Evolutionary conservation across 345 rosid genomes (phyloP).

Genomic region (Eucalyptus sp.): DNA sequence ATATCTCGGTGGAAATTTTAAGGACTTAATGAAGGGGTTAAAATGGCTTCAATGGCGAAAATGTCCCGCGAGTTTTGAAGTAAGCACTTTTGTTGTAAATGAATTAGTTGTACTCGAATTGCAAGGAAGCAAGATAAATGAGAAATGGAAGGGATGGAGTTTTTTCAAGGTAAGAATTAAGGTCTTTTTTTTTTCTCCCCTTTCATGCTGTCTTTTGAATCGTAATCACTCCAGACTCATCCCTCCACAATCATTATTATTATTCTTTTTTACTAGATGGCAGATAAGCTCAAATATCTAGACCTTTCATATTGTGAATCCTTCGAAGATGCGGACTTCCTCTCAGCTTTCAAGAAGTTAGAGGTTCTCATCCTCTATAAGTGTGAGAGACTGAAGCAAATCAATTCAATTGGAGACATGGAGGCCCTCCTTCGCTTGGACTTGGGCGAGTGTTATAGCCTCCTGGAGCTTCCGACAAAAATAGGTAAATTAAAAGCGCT

Average conservation of each 20-base stretch:
- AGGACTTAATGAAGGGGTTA: fast-evolving
- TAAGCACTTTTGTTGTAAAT: fast-evolving
- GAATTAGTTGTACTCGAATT: not conserved
- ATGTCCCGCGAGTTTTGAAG: fast-evolving
- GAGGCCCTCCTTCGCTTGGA: not conserved
- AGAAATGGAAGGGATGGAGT: not conserved
- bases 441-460: no score
- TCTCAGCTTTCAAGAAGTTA: not conserved
- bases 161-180: not conserved
- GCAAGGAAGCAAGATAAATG: fast-evolving
- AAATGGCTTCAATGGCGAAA: fast-evolving
- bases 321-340: not conserved
- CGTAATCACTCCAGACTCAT: not conserved
- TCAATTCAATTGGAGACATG: not conserved
- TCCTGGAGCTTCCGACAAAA: fast-evolving
- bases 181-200: no score
- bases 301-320: fast-evolving
- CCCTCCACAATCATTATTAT: not conserved
- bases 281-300: not conserved
- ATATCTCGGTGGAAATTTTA: not conserved
- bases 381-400: fast-evolving
- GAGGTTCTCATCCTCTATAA: fast-evolving
- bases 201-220: not conserved
- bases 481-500: no score
- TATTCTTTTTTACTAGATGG: not conserved